Conservation (phyloP, 768 basidiomycete species). For the Calocybe cyanea region DNA sequence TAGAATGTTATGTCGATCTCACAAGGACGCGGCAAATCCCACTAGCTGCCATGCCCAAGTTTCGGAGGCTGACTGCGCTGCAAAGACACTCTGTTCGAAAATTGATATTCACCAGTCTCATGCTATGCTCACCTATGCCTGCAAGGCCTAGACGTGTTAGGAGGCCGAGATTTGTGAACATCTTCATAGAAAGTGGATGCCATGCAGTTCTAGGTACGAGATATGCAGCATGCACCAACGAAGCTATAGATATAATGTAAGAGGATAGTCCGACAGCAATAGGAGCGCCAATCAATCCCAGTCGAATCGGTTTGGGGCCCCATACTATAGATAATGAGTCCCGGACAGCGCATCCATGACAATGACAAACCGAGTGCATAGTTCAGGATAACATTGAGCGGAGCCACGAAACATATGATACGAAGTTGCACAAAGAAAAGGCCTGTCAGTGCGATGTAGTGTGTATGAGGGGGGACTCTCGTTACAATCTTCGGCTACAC, state of each 20-base stretch:
- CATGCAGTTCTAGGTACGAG: constrained; percentile 70
- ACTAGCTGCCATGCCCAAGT: constrained; percentile 98
- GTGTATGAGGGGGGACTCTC: background rate
- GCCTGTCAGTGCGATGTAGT: constrained; percentile 31
- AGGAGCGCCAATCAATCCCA: constrained; percentile 92
- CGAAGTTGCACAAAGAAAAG: constrained; percentile 85
- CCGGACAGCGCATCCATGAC: background rate
- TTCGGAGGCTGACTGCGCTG: constrained; percentile 77
- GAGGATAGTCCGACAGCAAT: constrained; percentile 83
- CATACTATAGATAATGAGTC: constrained; percentile 47
- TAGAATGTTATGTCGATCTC: too few species aligned
- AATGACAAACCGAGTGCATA: constrained; percentile 64
- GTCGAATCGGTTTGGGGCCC: constrained; percentile 70
- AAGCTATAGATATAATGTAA: constrained; percentile 66
- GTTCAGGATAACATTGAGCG: constrained; percentile 78
- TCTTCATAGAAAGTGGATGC: constrained; percentile 63
- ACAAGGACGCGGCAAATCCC: constrained; percentile 51
- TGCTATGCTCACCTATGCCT: constrained; percentile 56
- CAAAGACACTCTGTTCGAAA: background rate
- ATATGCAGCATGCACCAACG: constrained; percentile 57
- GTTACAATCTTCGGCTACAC: background rate
- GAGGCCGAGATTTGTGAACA: constrained; percentile 64
- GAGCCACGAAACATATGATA: constrained; percentile 77
- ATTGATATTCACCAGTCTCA: background rate
- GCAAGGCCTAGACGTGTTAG: constrained; percentile 74